These are phyloP conservation scores for Alternaria sp. DNA, from an alignment of 2,329 filamentous ascomycete genomes.

Conservation along the genomic window DNA sequence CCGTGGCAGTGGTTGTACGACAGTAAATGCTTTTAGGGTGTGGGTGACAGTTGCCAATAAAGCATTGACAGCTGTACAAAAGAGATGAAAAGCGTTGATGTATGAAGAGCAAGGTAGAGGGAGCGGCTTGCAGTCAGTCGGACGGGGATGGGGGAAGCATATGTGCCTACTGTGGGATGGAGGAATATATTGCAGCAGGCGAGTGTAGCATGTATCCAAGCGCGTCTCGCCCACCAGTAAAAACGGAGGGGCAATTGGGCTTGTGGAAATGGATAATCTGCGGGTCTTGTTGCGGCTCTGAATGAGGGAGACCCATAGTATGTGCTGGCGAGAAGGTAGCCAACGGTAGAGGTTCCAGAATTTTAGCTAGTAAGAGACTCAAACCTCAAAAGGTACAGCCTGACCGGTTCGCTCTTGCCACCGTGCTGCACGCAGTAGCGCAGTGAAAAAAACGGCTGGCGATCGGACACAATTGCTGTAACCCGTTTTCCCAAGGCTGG, in stretches of 20 bases:
- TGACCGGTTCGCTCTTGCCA: conserved; percentile 49
- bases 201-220: conserved; percentile 50
- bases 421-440: conserved; percentile 46
- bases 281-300: conserved; percentile 53
- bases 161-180: conserved; percentile 48
- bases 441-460: conserved; percentile 39
- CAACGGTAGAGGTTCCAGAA: conserved; percentile 46
- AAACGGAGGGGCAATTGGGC: conserved; percentile 55
- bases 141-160: conserved; percentile 42
- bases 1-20: conserved; percentile 49
- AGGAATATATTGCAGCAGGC: conserved; percentile 51
- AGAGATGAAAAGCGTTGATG: conserved; percentile 36
- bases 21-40: conserved; percentile 32
- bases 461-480: conserved; percentile 39
- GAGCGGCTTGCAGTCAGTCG: conserved; percentile 46
- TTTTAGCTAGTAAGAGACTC: conserved; percentile 44
- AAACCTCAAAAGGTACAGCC: conserved; percentile 47
- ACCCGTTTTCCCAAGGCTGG: conserved; percentile 43
- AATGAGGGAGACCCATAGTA: conserved; percentile 61
- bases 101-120: conserved; percentile 46
- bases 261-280: conserved; percentile 47
- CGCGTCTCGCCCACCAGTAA: conserved; percentile 58
- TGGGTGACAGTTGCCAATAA: conserved; percentile 45
- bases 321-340: conserved; percentile 78
- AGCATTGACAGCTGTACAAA: conserved; percentile 47